Conservation (phyloP, 441 rosid species). For the Populus hybrid region DNA sequence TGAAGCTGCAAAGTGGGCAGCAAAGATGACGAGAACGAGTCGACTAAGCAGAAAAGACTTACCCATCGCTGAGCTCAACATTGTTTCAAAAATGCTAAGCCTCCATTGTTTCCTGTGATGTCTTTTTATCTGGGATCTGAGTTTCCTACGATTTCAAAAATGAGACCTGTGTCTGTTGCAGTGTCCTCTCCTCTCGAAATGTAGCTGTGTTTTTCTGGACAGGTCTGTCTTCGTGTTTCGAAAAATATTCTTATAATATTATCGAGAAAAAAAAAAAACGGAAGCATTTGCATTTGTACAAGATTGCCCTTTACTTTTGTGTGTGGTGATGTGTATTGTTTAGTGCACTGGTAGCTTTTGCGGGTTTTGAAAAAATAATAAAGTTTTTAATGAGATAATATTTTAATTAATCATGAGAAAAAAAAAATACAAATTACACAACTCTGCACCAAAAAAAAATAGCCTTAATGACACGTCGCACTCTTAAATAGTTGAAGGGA, state of each 20-base stretch:
- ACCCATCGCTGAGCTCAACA: conserved; percentile 18
- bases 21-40: conserved; percentile 30
- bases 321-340: too few relatives aligned
- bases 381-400: too few relatives aligned
- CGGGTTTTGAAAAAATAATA: too few relatives aligned
- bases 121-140: conserved; percentile 25
- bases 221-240: neutral
- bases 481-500: too few relatives aligned
- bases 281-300: too few relatives aligned
- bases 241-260: neutral
- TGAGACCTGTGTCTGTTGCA: neutral
- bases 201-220: neutral
- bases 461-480: too few relatives aligned
- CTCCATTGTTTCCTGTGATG: conserved; percentile 1
- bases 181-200: neutral
- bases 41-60: conserved; percentile 19
- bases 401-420: too few relatives aligned
- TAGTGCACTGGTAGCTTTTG: too few relatives aligned
- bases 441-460: too few relatives aligned
- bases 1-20: conserved; percentile 25
- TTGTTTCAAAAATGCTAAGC: neutral
- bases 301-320: too few relatives aligned
- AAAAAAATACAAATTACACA: too few relatives aligned
- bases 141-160: neutral
- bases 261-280: too few relatives aligned